phyloP scores from a whole-genome alignment of 179 eudicot genomes.

The Pouteria campechiana region DNA sequence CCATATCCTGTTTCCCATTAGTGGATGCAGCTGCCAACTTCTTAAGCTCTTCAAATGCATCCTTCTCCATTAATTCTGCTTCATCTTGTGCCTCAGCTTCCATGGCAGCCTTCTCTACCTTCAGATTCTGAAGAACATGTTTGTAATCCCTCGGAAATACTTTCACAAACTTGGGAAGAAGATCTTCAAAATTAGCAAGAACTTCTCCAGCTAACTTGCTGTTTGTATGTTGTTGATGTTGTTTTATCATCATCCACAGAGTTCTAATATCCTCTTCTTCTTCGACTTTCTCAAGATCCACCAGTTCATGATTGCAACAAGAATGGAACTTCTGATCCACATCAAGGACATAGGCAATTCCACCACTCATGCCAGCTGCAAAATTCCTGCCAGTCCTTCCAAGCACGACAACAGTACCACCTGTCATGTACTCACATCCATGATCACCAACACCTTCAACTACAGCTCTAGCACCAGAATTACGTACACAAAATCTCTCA shows the following conservation, averaged over 20 bases:
- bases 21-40: conserved; percentile 50
- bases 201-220: conserved; percentile 83
- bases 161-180: conserved; percentile 77
- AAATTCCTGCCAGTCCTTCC: conserved; percentile 96
- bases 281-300: conserved; percentile 89
- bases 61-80: conserved; percentile 56
- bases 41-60: conserved; percentile 85
- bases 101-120: conserved; percentile 35
- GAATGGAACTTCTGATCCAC: conserved; percentile 51
- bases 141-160: conserved; percentile 97
- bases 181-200: conserved; percentile 63
- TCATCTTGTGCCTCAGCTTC: conserved; percentile 52
- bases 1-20: conserved; percentile 28
- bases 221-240: conserved; percentile 87
- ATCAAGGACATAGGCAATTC: conserved; percentile 91
- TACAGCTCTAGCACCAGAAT: conserved; percentile 93
- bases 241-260: conserved; percentile 89
- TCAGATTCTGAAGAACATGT: conserved; percentile 60
- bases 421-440: conserved; percentile 99
- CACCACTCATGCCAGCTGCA: conserved; percentile 99
- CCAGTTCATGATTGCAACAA: conserved; percentile 78
- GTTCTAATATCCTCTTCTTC: conserved; percentile 86
- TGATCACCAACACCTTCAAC: conserved; percentile 99
- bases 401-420: conserved; percentile 84
- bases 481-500: conserved; percentile 92